Conservation (phyloP, 2,329 filamentous ascomycete genomes). For the Berkeleyomyces rouxiae region DNA sequence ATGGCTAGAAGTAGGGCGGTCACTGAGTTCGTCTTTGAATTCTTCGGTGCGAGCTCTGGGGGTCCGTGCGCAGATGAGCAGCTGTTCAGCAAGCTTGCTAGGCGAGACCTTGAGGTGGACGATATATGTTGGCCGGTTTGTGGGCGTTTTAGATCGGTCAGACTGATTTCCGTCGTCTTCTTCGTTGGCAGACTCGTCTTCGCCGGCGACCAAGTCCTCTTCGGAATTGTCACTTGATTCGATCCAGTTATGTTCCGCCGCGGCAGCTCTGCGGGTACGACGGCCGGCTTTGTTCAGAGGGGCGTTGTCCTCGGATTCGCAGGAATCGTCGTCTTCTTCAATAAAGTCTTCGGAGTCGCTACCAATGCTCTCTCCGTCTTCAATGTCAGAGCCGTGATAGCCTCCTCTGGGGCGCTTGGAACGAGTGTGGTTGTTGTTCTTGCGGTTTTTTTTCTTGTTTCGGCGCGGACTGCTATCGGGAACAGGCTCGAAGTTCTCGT, state of each 20-base stretch:
- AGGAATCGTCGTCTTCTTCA: conserved; percentile 24
- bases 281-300: conserved; percentile 32
- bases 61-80: conserved; percentile 25
- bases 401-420: conserved; percentile 24
- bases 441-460: conserved; percentile 22
- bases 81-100: conserved; percentile 17
- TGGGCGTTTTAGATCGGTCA: conserved; percentile 17
- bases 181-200: conserved; percentile 30
- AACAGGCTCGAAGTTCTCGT: conserved; percentile 47
- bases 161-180: conserved; percentile 19
- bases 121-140: conserved; percentile 17
- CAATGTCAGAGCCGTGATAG: conserved; percentile 46
- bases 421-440: conserved; percentile 18
- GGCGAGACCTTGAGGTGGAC: conserved; percentile 29
- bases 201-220: conserved; percentile 25
- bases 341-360: conserved; percentile 31
- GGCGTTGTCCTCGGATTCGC: conserved; percentile 25
- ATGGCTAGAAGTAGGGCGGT: conserved; percentile 44
- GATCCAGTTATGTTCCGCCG: conserved; percentile 14
- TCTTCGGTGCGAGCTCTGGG: conserved; percentile 40
- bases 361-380: conserved; percentile 38
- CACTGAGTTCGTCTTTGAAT: conserved; percentile 36
- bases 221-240: conserved; percentile 12
- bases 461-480: conserved; percentile 28
- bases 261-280: conserved; percentile 31